phyloP scores from a whole-genome alignment of 164 flowering plant genomes.

The Santalum album region DNA sequence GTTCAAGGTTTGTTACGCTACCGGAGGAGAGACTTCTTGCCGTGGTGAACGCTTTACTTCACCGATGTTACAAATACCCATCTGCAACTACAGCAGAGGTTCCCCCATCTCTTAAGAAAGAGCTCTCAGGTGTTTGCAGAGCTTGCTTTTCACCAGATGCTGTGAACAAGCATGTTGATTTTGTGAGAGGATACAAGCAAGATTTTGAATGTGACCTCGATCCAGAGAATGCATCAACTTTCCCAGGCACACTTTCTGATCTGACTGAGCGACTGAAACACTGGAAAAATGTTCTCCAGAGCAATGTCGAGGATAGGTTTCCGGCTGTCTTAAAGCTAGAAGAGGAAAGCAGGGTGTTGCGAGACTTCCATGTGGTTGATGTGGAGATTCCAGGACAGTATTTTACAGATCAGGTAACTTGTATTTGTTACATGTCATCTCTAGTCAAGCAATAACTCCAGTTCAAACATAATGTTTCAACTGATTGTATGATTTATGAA shows the following conservation, averaged over 20 bases:
- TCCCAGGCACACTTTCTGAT: slow-evolving; percentile 87
- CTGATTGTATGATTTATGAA: too few relatives aligned
- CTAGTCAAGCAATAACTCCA: neutral
- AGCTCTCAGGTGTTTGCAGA: slow-evolving; percentile 96
- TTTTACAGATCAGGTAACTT: slow-evolving; percentile 77
- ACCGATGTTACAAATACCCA: slow-evolving; percentile 95
- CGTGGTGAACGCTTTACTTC: slow-evolving; percentile 93
- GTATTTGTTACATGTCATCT: neutral
- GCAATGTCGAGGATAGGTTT: slow-evolving; percentile 94
- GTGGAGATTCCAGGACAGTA: slow-evolving; percentile 99
- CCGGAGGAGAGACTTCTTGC: slow-evolving; percentile 99
- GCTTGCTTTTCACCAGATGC: slow-evolving; percentile 99
- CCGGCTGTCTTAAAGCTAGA: slow-evolving; percentile 97
- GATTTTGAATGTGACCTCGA: slow-evolving; percentile 98
- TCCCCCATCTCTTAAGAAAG: slow-evolving; percentile 95
- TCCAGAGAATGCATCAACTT: slow-evolving; percentile 83
- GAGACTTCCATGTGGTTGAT: slow-evolving; percentile 97
- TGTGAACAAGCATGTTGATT: slow-evolving; percentile 95
- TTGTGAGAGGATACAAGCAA: slow-evolving; percentile 96
- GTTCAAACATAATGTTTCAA: too few relatives aligned
- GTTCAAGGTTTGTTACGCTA: slow-evolving; percentile 91
- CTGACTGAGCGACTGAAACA: slow-evolving; percentile 88
- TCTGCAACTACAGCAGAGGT: slow-evolving; percentile 98
- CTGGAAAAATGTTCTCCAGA: slow-evolving; percentile 97
- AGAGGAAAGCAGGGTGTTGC: slow-evolving; percentile 93